Conservation (phyloP, 2,329 filamentous ascomycete genomes). For the Talaromyces sp. region DNA sequence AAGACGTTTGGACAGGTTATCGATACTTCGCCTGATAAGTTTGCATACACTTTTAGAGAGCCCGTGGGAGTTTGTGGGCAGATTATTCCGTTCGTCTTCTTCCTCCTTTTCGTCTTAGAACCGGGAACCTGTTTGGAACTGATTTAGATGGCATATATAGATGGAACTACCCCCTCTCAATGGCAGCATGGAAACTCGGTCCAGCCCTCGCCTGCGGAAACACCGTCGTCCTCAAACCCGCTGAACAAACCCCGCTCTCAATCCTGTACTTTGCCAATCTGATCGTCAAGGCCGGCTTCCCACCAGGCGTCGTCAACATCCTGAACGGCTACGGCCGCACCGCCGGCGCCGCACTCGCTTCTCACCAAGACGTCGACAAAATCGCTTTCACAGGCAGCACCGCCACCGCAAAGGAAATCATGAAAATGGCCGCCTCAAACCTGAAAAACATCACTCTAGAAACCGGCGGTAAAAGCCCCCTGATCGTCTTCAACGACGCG, state of each 20-base stretch:
- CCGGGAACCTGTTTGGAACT: no score
- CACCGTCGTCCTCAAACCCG: constrained; percentile 53
- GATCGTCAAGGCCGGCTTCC: constrained; percentile 68
- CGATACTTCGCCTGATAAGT: constrained; percentile 62
- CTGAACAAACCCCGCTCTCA: constrained; percentile 55
- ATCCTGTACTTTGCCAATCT: constrained; percentile 60
- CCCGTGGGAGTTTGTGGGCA: constrained; percentile 71
- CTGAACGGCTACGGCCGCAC: constrained; percentile 65
- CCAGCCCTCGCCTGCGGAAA: constrained; percentile 53
- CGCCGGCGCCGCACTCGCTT: constrained; percentile 63
- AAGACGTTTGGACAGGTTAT: constrained; percentile 75
- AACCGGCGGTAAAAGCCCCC: constrained; percentile 55
- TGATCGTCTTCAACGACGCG: constrained; percentile 55
- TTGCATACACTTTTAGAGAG: constrained; percentile 71
- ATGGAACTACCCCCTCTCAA: constrained; percentile 74
- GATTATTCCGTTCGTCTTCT: constrained; percentile 57
- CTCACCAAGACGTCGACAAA: constrained; percentile 66
- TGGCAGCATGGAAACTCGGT: constrained; percentile 66
- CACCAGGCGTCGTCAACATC: constrained; percentile 71
- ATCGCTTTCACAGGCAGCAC: constrained; percentile 76
- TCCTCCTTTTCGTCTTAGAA: neutral
- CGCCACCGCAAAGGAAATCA: constrained; percentile 65
- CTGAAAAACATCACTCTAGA: constrained; percentile 60
- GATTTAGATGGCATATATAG: constrained; percentile 4
- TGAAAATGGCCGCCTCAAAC: constrained; percentile 65